Conservation (phyloP, 2,329 filamentous ascomycete genomes). For the Paecilomyces formosus region DNA sequence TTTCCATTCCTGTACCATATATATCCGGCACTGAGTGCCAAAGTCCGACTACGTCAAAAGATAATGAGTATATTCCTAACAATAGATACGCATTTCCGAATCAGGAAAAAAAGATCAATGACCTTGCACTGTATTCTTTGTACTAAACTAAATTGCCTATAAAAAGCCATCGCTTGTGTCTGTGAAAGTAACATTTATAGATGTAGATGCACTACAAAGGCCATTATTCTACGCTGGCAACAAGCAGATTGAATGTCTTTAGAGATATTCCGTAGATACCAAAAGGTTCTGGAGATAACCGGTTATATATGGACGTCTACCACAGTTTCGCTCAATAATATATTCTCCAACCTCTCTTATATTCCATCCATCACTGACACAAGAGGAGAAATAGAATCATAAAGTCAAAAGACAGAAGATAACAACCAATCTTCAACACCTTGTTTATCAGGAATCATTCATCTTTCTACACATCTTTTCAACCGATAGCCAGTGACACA, state of each 20-base stretch:
- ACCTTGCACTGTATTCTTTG: background rate
- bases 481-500: background rate
- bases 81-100: background rate
- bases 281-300: background rate
- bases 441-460: background rate
- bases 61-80: background rate
- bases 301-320: background rate
- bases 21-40: background rate
- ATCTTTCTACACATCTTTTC: background rate
- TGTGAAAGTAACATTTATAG: background rate
- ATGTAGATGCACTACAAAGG: background rate
- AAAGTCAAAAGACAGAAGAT: background rate
- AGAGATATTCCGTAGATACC: too few relatives aligned
- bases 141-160: background rate
- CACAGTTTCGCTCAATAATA: background rate
- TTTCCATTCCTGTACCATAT: background rate
- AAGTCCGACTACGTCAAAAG: background rate
- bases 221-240: background rate
- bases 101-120: background rate
- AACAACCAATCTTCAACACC: background rate
- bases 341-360: background rate
- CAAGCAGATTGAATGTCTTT: background rate
- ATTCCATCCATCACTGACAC: background rate
- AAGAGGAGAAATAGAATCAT: background rate
- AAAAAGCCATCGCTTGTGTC: background rate